Evolutionary conservation across 768 basidiomycete genomes (phyloP), one percentile per base, ranked within the genome.

Genomic region (Kwoniella europaea): DNA sequence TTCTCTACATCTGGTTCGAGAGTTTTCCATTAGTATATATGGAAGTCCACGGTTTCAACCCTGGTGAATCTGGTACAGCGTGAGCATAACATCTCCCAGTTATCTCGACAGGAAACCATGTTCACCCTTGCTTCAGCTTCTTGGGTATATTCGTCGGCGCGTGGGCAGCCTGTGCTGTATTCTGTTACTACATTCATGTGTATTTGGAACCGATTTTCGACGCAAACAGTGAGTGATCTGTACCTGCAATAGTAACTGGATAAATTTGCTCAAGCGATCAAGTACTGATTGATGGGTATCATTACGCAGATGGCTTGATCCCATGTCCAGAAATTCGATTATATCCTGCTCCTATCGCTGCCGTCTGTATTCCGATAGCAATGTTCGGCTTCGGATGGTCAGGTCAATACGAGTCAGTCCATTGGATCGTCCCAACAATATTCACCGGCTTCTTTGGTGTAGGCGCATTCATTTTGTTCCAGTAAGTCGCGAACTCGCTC

Each of bases 371-470:
- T 27, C 69, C 69, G 4, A 63, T 70, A 22, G 69, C 69, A 9
- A 70, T 70, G 69, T 70, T 70, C 60, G 69, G 69, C 16, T 70
- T 74, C 43, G 73, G 69, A 18, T 70, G 69, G 69, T 29, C 56
- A 3, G 69, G 69, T 12, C 54, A 65, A 46, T 70, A 70, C 63
- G 63, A 65, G 35, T 57, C 54, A 1, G 69, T 70, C 20, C 69
- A 70, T 18, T 70, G 69, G 69, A 70, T 70, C 35, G 69, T 65
- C 18, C 69, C 69, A 9, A 60, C 57, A 9, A 65, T 70, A 43
- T 58, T 70, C 27, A 70, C 69, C 2, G 56, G 56, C 16, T 70
- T 70, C 63, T 70, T 70, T 46, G 69, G 69, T 12, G 60, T 70
- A 6, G 69, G 69, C 44, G 69, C 63, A 20, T 70, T 70, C 42